Conservation (phyloP, 768 basidiomycete genomes). For the Paxillus involutus region DNA sequence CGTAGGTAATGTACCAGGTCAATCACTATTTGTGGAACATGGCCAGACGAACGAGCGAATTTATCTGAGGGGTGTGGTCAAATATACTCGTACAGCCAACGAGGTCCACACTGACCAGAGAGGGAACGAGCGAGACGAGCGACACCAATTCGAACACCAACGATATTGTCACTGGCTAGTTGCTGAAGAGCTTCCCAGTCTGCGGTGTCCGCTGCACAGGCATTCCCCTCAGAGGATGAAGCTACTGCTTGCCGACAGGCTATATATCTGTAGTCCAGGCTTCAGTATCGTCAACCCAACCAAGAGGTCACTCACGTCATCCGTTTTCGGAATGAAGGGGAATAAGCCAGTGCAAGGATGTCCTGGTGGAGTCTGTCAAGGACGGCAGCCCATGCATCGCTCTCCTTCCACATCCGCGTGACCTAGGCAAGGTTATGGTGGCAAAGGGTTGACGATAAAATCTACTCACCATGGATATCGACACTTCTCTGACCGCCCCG, state of each 20-base stretch:
- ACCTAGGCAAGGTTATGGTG: constrained; percentile 38
- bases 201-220: constrained; percentile 41
- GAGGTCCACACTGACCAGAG: constrained; percentile 44
- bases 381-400: constrained; percentile 34
- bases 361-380: constrained; percentile 40
- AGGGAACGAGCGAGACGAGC: constrained; percentile 67
- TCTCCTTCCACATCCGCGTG: constrained; percentile 43
- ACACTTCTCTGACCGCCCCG: constrained; percentile 83
- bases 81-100: constrained; percentile 5
- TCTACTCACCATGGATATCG: constrained; percentile 58
- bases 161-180: constrained; percentile 65
- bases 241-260: constrained; percentile 67
- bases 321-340: constrained; percentile 54
- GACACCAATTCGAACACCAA: constrained; percentile 84
- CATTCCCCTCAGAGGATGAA: constrained; percentile 32
- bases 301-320: constrained; percentile 58
- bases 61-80: constrained; percentile 13
- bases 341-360: constrained; percentile 45
- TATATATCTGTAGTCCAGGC: constrained; percentile 54
- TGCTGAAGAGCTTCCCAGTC: constrained; percentile 51
- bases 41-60: constrained; percentile 6
- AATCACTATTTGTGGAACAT: constrained; percentile 35
- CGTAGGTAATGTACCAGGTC: constrained; percentile 48
- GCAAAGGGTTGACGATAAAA: constrained; percentile 8
- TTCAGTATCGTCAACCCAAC: constrained; percentile 13